Conservation (phyloP, 345 rosid species). For the Pugionium cornutum region DNA sequence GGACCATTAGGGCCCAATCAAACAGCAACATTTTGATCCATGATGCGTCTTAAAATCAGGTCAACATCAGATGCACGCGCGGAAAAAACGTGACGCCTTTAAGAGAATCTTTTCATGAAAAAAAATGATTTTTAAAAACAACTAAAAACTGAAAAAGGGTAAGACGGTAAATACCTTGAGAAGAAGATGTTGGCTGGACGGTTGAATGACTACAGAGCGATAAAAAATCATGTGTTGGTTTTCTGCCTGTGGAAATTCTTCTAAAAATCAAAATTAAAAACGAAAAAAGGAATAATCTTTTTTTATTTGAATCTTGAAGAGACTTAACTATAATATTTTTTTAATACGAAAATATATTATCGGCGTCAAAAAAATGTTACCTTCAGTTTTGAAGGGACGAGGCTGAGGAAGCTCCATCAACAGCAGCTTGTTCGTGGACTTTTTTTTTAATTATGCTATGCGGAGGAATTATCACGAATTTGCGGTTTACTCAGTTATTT, state of each 20-base stretch:
- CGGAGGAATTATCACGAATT: constrained; percentile 10
- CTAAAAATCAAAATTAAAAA: constrained; percentile 32
- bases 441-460: constrained; percentile 2
- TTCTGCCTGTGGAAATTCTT: constrained; percentile 67
- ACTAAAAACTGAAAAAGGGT: constrained; percentile 23
- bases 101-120: constrained; percentile 20
- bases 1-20: constrained; percentile 34
- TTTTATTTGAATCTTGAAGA: too few species aligned
- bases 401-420: constrained; percentile 89
- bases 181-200: constrained; percentile 56
- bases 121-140: background rate
- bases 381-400: constrained; percentile 68
- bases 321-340: too few species aligned
- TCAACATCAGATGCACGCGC: constrained; percentile 45
- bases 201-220: constrained; percentile 84
- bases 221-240: constrained; percentile 87
- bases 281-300: too few species aligned
- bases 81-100: constrained; percentile 47
- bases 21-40: constrained; percentile 31
- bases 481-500: background rate
- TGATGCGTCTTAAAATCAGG: constrained; percentile 39
- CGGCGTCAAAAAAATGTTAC: constrained; percentile 36
- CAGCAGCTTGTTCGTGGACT: constrained; percentile 5
- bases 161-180: constrained; percentile 55
- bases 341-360: background rate